These are phyloP conservation scores for Cyclotella sp. DNA, from an alignment of 108 stramenopile species.

Conservation along the genomic window DNA sequence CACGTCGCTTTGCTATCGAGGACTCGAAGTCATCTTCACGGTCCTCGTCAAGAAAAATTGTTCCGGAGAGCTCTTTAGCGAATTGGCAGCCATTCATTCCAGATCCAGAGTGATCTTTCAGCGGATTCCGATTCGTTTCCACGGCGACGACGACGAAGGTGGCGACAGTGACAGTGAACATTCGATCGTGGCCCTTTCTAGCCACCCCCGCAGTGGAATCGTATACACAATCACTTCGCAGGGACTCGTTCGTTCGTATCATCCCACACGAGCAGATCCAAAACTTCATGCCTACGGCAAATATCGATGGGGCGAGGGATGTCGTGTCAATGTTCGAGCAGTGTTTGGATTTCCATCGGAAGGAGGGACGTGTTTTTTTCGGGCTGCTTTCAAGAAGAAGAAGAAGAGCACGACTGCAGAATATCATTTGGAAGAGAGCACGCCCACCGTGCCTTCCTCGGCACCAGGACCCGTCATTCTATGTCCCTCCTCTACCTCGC, in stretches of 20 bases:
- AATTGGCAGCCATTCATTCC: constrained; percentile 62
- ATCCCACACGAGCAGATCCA: constrained; percentile 38
- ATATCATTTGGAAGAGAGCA: not conserved
- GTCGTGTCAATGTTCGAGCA: constrained; percentile 19
- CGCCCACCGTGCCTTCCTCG: not conserved
- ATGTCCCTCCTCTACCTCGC: not conserved
- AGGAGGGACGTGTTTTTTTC: not conserved
- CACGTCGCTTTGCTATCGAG: constrained; percentile 50
- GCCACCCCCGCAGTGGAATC: constrained; percentile 48
- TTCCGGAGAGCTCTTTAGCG: constrained; percentile 2
- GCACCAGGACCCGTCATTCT: constrained; percentile 1
- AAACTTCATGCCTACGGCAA: constrained; percentile 45
- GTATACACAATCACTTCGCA: constrained; percentile 36
- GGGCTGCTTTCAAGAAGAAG: not conserved
- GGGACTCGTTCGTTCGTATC: constrained; percentile 49
- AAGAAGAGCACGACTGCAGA: not conserved
- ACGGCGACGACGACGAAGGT: constrained; percentile 9
- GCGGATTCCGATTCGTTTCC: constrained; percentile 37
- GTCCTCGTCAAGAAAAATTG: constrained; percentile 25
- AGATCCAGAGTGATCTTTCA: constrained; percentile 72
- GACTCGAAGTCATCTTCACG: constrained; percentile 74
- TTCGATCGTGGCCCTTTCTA: constrained; percentile 36
- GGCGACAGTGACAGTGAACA: constrained; percentile 19
- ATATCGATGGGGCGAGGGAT: constrained; percentile 47
- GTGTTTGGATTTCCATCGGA: constrained; percentile 37